Base-by-base conservation (phyloP, 805 yeast genomes). In the Suhomyces kilbournensis region DNA sequence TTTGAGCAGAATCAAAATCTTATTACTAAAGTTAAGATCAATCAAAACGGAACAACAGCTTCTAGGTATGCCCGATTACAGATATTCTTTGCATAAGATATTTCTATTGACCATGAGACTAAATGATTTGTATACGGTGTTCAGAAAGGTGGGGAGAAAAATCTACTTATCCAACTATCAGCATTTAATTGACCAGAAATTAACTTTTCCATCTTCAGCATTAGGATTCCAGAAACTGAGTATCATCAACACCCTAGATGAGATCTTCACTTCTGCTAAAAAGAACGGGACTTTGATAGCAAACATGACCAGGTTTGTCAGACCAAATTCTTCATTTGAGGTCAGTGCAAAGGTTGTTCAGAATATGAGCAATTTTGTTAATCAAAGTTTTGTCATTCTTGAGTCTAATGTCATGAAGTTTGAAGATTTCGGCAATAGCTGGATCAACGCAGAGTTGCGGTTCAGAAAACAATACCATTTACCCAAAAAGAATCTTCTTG, bases 281-380 rank as follows among this genome's bases (percentile, higher is more conserved):
- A 80, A 78, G 53, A 81, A 79, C 57, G 80, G 78, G 25, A 67
- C 77, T 9, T 60, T 82, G 23, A 67, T 80, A 48, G 80, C 84
- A 3, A 71, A 73, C 7, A 69, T 81, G 22, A 70, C 81, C 0
- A 71, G 78, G 50, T 71, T 79, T 44, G 65, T 81, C 2, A 63
- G 82, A 48, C 72, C 72, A 55, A 73, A 74, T 45, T 63, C 79
- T 5, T 52, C 56, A 17, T 67, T 63, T 51, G 70, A 66, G 17
- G 68, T 70, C 7, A 68, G 68, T 40, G 57, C 72, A 2, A 77
- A 75, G 40, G 70, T 61, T 45, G 57, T 76, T 1, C 49, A 63
- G 15, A 82, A 77, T 48, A 67, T 77, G 23, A 65, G 66, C 22
- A 77, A 75, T 51, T 76, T 77, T 49, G 65, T 74, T 3, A 63